Percentiles rank a stretch among this genome's conserved stretches.
Evolutionary conservation across 306 rosid genomes (phyloP).

Genomic region (Malus sylvestris): DNA sequence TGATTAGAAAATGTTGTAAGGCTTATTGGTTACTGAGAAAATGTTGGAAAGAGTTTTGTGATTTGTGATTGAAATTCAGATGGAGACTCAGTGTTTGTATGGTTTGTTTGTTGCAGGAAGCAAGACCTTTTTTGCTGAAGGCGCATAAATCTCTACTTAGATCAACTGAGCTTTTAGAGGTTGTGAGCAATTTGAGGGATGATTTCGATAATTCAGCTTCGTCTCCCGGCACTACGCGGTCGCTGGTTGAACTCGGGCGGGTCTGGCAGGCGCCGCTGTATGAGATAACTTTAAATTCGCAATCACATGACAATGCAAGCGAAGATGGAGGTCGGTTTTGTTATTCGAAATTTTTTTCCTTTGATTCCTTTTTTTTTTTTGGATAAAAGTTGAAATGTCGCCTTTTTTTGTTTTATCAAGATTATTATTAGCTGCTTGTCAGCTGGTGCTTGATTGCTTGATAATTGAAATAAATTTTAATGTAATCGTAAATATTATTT

Average conservation of each 20-base stretch:
- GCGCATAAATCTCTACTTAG: constrained; percentile 54
- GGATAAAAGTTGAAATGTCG: neutral
- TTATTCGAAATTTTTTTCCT: neutral
- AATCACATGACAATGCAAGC: neutral
- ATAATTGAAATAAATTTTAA: neutral
- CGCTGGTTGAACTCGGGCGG: constrained; percentile 47
- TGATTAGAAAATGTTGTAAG: too few species aligned
- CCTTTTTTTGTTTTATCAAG: neutral
- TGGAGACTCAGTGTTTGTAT: neutral
- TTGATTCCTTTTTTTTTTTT: neutral
- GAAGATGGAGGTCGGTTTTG: constrained; percentile 40
- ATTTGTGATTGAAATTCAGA: neutral
- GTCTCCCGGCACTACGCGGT: constrained; percentile 22
- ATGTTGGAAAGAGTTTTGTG: neutral
- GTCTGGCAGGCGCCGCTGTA: constrained; percentile 49
- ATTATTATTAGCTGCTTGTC: neutral
- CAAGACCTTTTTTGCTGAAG: constrained; percentile 51
- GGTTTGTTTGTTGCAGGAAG: constrained; percentile 40
- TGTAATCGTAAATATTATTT: neutral
- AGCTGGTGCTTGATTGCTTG: neutral
- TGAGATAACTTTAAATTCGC: constrained; percentile 50
- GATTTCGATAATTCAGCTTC: constrained; percentile 19
- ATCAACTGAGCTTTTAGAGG: constrained; percentile 45
- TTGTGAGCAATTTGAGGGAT: constrained; percentile 36
- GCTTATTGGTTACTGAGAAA: too few species aligned